Percentiles rank a stretch among this genome's conserved stretches.
Conservation (phyloP, 805 yeast genomes). For the Kuraishia hungarica region DNA sequence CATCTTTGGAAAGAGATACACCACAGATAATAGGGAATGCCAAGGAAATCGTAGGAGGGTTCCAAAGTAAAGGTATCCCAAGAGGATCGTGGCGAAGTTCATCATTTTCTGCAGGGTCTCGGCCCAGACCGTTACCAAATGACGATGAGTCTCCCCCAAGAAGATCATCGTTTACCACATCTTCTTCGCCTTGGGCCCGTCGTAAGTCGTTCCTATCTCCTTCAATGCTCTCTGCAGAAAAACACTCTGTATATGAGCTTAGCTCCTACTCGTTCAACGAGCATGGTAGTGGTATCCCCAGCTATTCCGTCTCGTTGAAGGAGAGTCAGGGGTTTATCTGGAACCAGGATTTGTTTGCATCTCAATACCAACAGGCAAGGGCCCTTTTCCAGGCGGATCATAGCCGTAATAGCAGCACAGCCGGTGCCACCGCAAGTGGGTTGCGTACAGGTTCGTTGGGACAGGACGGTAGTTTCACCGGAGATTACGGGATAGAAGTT, state of each 20-base stretch:
- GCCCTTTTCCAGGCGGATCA: conserved; percentile 13
- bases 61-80: neutral
- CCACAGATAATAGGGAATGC: neutral
- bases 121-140: neutral
- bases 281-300: conserved; percentile 17
- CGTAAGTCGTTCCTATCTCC: conserved; percentile 47
- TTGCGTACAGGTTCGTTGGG: conserved; percentile 9
- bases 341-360: conserved; percentile 71
- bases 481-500: neutral
- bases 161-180: conserved; percentile 22
- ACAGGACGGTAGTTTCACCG: neutral
- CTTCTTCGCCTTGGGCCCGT: conserved; percentile 45
- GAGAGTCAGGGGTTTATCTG: conserved; percentile 71
- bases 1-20: neutral
- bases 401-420: neutral
- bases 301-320: conserved; percentile 35
- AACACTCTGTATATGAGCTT: conserved; percentile 42
- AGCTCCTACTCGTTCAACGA: neutral
- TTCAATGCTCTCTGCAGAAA: conserved; percentile 51
- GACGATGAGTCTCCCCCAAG: conserved; percentile 6
- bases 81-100: neutral
- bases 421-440: conserved; percentile 14
- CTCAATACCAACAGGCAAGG: conserved; percentile 53
- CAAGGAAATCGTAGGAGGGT: neutral
- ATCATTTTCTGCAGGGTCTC: neutral